A percentile compares a stretch with the other conserved stretches of the same genome.
Evolutionary conservation across 2,329 filamentous ascomycete species (phyloP).

Genomic region (Fusarium sp.): DNA sequence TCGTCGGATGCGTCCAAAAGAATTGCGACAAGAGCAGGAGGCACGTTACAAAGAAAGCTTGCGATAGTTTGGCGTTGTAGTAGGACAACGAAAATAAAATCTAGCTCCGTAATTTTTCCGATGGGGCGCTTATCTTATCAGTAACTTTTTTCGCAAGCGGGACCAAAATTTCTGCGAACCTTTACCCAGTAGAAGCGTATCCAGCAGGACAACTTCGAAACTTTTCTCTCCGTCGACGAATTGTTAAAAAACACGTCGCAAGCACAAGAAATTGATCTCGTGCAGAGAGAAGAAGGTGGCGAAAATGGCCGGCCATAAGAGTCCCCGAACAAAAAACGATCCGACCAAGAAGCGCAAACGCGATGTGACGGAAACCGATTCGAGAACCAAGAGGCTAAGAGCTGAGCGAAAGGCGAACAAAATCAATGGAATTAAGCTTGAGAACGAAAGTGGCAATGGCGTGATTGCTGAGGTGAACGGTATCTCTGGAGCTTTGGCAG

Average conservation of each 20-base stretch:
- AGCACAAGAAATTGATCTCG: conserved; percentile 19
- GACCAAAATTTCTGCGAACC: conserved; percentile 53
- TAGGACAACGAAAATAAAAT: conserved; percentile 42
- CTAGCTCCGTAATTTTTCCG: conserved; percentile 48
- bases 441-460: conserved; percentile 16
- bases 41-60: conserved; percentile 32
- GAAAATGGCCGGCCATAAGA: conserved; percentile 51
- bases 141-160: conserved; percentile 46
- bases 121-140: conserved; percentile 53
- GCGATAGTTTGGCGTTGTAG: conserved; percentile 27
- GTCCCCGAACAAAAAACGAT: conserved; percentile 48
- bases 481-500: conserved; percentile 22
- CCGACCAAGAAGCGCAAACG: conserved; percentile 60
- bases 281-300: conserved; percentile 14
- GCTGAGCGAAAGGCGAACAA: conserved; percentile 46
- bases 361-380: conserved; percentile 55
- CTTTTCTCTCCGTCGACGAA: conserved; percentile 35
- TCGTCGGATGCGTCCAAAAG: conserved; percentile 15
- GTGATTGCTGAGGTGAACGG: conserved; percentile 30
- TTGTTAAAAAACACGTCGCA: conserved; percentile 27
- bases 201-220: conserved; percentile 18
- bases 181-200: conserved; percentile 24
- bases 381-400: conserved; percentile 55
- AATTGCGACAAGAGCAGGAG: conserved; percentile 39
- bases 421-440: conserved; percentile 39